Evolutionary conservation across 306 rosid species (phyloP).

Genomic region (Castanea sativa): DNA sequence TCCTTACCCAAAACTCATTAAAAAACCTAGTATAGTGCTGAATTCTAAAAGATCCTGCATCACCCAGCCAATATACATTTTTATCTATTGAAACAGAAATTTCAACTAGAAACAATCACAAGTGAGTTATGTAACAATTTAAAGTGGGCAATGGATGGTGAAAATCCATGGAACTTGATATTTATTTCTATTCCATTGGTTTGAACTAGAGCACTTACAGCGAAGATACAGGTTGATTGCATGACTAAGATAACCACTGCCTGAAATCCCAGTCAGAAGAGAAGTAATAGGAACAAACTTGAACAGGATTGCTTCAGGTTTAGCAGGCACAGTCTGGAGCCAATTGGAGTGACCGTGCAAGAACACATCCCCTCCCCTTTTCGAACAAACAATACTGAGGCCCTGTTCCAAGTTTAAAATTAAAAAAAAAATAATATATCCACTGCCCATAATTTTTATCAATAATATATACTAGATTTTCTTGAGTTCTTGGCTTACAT

Average conservation of each 20-base stretch:
- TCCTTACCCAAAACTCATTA: no score
- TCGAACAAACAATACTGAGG: slow-evolving; percentile 65
- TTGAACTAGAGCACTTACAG: slow-evolving; percentile 49
- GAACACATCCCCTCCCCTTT: slow-evolving; percentile 84
- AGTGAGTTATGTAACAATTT: not conserved
- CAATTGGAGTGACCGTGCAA: slow-evolving; percentile 72
- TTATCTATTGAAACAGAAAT: not conserved
- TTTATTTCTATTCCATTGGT: not conserved
- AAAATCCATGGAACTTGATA: slow-evolving; percentile 1
- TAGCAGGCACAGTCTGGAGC: slow-evolving; percentile 83
- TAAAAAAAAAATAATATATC: not conserved
- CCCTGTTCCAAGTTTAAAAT: slow-evolving; percentile 51
- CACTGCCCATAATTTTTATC: slow-evolving; percentile 12
- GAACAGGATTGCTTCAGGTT: slow-evolving; percentile 78
- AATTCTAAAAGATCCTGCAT: no score
- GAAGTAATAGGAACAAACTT: slow-evolving; percentile 89
- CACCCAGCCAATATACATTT: not conserved
- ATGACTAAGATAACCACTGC: slow-evolving; percentile 96
- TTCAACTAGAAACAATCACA: not conserved
- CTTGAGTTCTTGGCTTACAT: slow-evolving; percentile 55
- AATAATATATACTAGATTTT: slow-evolving; percentile 14
- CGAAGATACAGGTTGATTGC: slow-evolving; percentile 95
- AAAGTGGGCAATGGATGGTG: slow-evolving; percentile 19
- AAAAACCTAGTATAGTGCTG: no score
- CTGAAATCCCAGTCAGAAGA: slow-evolving; percentile 89